Evolutionary conservation across 1,284 basidiomycete species (phyloP), one percentile per base, ranked within the genome.

Genomic region (Puccinia novopanici): DNA sequence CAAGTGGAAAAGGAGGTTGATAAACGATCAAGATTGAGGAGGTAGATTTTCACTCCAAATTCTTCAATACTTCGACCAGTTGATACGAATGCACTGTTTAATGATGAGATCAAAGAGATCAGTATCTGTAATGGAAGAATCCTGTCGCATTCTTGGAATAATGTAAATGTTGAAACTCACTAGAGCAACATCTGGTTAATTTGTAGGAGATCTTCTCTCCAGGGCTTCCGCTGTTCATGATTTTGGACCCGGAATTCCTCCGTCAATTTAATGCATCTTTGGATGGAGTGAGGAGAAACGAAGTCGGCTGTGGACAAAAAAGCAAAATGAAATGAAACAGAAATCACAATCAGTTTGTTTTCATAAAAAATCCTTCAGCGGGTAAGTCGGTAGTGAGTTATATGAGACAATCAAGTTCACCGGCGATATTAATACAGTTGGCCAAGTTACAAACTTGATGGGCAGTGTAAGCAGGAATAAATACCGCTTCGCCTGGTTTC

Each of bases 161-260:
- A 22, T 10, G 42, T 65, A 22, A 65, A 34, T n/a, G n/a, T 4
- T 22, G 52, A n/a, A 6, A 74, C 72, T 59, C 13, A 80, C 78
- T 80, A 73, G 24, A 80, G 45, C 17, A 80, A 73, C 78, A 80
- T 80, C 52, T 80, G 78, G n/a, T 80, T 63, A n/a, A 80, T 61
- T 54, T 80, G 77, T 22, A 80, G 71, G 0, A 80, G n/a, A 72
- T 80, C 77, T 57, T 37, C n/a, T n/a, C n/a, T n/a, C n/a, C n/a
- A n/a, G n/a, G n/a, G n/a, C n/a, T n/a, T n/a, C n/a, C n/a, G n/a
- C 71, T 52, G 54, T 65, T 73, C 78, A 54, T 63, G 54, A n/a
- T 48, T 72, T 40, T 80, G 70, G 37, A 34, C n/a, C 27, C 70
- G 50, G 63, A 65, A 80, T 27, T 80, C 78, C 30, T 80, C 78